Conservation (phyloP, 352 stramenopile genomes). For the Pythium brassicae region DNA sequence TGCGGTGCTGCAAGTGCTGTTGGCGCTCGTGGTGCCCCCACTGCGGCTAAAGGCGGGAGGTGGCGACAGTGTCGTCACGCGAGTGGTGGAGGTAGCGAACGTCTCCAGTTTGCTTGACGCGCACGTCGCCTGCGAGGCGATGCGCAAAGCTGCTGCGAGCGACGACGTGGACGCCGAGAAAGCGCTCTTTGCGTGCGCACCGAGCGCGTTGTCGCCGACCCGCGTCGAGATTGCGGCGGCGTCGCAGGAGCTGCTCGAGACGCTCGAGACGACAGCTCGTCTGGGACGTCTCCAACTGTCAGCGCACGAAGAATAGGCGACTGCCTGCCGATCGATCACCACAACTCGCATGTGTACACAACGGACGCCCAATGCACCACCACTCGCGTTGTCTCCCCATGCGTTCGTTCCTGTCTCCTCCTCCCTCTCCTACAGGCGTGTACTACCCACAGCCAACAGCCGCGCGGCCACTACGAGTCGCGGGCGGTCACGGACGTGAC, state of each 20-base stretch:
- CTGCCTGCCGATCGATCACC: too few species aligned
- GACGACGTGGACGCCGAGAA: constrained; percentile 1
- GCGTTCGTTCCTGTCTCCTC: neutral
- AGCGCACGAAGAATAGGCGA: neutral
- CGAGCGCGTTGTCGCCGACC: constrained; percentile 2
- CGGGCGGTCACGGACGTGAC: constrained; percentile 87
- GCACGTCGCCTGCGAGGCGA: neutral
- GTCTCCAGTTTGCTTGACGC: neutral
- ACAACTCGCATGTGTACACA: neutral
- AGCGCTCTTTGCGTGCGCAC: constrained; percentile 1
- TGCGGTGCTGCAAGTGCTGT: constrained; percentile 5
- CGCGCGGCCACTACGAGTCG: constrained; percentile 85
- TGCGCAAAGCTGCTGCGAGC: constrained; percentile 1
- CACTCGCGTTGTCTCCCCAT: neutral
- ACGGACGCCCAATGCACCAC: neutral
- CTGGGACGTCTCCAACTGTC: constrained; percentile 1
- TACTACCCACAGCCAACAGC: too few species aligned
- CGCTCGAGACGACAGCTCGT: neutral
- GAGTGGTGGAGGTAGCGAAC: neutral
- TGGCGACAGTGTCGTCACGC: neutral
- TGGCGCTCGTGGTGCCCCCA: constrained; percentile 1
- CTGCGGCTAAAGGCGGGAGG: neutral
- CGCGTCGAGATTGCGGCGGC: constrained; percentile 2
- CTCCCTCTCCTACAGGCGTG: too few species aligned
- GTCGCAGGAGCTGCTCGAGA: constrained; percentile 6